Base-by-base conservation (phyloP, 176 grass and related monocot genomes). In the Zoysia japonica region DNA sequence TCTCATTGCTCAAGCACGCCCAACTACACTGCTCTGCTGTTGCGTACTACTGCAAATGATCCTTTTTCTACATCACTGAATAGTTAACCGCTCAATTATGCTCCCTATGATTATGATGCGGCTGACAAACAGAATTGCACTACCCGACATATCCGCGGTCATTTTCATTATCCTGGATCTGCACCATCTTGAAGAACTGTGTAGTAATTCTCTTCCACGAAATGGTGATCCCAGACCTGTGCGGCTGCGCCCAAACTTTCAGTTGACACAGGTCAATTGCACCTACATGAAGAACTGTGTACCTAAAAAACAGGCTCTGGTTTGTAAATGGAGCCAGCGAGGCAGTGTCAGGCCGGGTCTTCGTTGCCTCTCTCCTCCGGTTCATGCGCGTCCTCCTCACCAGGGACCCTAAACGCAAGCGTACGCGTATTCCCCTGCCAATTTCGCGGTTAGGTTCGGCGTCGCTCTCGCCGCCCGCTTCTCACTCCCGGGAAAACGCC, bases 361-460 rank as follows among this genome's bases (percentile, higher is more conserved):
- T 73, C 73, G 61, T 73, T 49, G 68, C 37, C 50, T 85, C 60
- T 11, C 49, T 85, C 11, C 49, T 85, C 66, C 45, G 20, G 8
- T 9, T 39, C 61, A 9, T 61, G 20, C 0, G 81, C 65, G 35
- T 3, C 28, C 35, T 40, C 41, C 47, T 57, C 85, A 65, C 11
- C 51, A 61, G 69, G 44, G 36, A 44, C 50, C 51, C 38, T 14
- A 50, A 61, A 60, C 19, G 61, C 80, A 5, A 57, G 64, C 15
- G 51, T 78, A 20, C 43, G 64, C 15, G 51, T 78, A 20, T 49
- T 20, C 3, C 50, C 28, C 4, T 65, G 5, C 68, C 19, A 79
- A 72, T 72, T 55, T 35, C 20, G 7, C 49, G 37, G 69, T 88
- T 88, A 69, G 80, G 86, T 60, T 74, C n/a, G 3, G 38, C 47